Conservation (phyloP, 2,329 filamentous ascomycete species). For the Capronia epimyces region DNA sequence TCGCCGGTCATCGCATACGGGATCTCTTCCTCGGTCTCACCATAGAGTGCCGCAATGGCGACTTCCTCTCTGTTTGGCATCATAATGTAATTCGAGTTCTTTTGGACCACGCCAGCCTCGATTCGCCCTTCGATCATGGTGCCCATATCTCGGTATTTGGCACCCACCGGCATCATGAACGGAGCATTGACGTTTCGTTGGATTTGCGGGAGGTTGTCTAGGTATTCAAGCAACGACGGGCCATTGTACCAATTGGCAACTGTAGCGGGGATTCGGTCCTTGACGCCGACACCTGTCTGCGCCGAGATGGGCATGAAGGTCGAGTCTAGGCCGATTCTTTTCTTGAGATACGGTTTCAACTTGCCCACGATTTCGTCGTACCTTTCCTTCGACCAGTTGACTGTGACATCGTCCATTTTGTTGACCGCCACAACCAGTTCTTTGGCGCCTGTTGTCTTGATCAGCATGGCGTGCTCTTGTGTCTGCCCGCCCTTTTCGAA, state of each 20-base stretch:
- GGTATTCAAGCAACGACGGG: conserved; percentile 86
- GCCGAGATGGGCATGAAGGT: conserved; percentile 96
- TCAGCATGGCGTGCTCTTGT: conserved; percentile 93
- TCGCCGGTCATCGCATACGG: conserved; percentile 79
- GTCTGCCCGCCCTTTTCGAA: conserved; percentile 95
- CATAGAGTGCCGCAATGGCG: conserved; percentile 78
- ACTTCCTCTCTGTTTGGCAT: conserved; percentile 90
- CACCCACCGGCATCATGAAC: conserved; percentile 97
- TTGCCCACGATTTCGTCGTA: conserved; percentile 93
- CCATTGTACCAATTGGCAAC: conserved; percentile 79
- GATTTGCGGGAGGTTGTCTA: conserved; percentile 87
- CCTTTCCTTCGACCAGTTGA: conserved; percentile 88
- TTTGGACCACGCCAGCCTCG: conserved; percentile 89
- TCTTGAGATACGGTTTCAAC: conserved; percentile 77
- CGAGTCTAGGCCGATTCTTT: conserved; percentile 64
- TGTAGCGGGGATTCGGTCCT: conserved; percentile 73
- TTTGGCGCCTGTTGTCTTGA: conserved; percentile 97
- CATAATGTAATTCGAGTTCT: conserved; percentile 78
- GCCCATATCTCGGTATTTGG: conserved; percentile 95
- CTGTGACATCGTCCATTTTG: conserved; percentile 98
- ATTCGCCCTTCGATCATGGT: conserved; percentile 98
- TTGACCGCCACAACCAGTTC: conserved; percentile 93
- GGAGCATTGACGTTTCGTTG: conserved; percentile 95
- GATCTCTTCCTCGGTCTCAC: conserved; percentile 93
- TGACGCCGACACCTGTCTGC: conserved; percentile 79